Conservation (phyloP, 2,329 filamentous ascomycete species). For the Ophiosphaerella korrae region DNA sequence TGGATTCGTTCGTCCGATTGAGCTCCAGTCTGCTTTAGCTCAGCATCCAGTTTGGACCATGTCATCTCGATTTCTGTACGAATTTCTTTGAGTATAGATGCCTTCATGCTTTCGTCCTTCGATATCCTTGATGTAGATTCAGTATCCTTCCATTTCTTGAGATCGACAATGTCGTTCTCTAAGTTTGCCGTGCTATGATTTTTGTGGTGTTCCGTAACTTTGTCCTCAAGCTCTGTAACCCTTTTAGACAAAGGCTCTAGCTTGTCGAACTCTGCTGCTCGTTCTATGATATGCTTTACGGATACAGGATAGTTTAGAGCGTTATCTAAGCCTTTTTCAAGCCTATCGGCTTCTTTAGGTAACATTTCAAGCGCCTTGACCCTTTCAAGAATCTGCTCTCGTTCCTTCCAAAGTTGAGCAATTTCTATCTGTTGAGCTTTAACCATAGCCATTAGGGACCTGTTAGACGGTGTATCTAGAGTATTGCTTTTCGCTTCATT, state of each 20-base stretch:
- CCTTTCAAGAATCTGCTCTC: background rate
- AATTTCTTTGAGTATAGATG: no score
- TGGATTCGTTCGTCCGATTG: no score
- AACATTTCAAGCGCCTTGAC: background rate
- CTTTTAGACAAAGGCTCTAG: background rate
- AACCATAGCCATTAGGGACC: background rate
- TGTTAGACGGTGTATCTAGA: background rate
- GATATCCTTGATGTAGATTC: background rate
- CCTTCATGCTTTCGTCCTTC: background rate
- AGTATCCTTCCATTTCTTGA: conserved; percentile 1
- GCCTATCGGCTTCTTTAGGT: background rate
- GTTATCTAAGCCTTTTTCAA: no score
- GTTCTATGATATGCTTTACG: background rate
- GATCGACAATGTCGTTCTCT: background rate
- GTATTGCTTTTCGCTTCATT: background rate
- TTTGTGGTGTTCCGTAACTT: background rate
- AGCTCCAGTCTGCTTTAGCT: no score
- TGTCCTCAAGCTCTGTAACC: background rate
- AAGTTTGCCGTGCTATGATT: background rate
- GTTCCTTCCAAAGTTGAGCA: conserved; percentile 7
- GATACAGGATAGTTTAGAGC: no score
- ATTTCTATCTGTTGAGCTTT: conserved; percentile 10
- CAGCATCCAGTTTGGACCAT: no score
- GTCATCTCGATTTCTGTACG: no score
- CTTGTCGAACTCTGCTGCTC: background rate